Percentiles rank a stretch among this genome's conserved stretches.
Evolutionary conservation across 768 basidiomycete genomes (phyloP).

Genomic region (Ephemerocybe angulata): DNA sequence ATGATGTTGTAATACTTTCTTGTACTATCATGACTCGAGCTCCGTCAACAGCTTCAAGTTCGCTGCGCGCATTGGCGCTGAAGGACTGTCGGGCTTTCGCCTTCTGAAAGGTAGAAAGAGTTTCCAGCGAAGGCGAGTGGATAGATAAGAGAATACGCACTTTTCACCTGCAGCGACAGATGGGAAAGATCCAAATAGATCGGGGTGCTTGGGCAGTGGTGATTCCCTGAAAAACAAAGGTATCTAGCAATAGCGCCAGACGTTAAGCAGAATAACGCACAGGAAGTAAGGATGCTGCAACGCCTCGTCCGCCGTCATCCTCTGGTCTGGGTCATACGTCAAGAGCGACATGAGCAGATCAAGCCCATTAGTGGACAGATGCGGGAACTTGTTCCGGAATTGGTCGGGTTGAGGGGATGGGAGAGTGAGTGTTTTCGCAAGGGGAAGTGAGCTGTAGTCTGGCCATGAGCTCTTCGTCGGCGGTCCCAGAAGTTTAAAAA

Average conservation of each 20-base stretch:
- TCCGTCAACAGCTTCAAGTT: constrained; percentile 67
- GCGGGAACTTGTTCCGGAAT: constrained; percentile 82
- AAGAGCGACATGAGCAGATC: constrained; percentile 80
- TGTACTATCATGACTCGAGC: constrained; percentile 43
- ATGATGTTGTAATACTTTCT: background rate
- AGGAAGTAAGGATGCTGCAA: constrained; percentile 88
- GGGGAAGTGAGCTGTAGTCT: constrained; percentile 71
- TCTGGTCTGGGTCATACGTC: constrained; percentile 82
- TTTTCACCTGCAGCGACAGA: constrained; percentile 95
- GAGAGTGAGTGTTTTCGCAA: constrained; percentile 73
- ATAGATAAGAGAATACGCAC: constrained; percentile 33
- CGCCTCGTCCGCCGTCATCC: constrained; percentile 89
- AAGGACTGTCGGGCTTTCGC: constrained; percentile 74
- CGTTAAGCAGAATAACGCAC: constrained; percentile 38
- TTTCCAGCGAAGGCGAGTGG: constrained; percentile 8
- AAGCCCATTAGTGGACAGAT: constrained; percentile 78
- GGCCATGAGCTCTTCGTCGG: constrained; percentile 88
- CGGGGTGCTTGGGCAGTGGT: constrained; percentile 93
- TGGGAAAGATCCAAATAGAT: constrained; percentile 93
- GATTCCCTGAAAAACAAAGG: constrained; percentile 60
- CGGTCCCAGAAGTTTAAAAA: constrained; percentile 93
- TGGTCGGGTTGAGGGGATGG: constrained; percentile 72
- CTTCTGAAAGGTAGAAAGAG: constrained; percentile 42
- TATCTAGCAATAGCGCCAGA: background rate
- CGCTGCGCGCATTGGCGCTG: constrained; percentile 70